Evolutionary conservation across 257 asterid species (phyloP).

Genomic region (Solanum habrochaites): DNA sequence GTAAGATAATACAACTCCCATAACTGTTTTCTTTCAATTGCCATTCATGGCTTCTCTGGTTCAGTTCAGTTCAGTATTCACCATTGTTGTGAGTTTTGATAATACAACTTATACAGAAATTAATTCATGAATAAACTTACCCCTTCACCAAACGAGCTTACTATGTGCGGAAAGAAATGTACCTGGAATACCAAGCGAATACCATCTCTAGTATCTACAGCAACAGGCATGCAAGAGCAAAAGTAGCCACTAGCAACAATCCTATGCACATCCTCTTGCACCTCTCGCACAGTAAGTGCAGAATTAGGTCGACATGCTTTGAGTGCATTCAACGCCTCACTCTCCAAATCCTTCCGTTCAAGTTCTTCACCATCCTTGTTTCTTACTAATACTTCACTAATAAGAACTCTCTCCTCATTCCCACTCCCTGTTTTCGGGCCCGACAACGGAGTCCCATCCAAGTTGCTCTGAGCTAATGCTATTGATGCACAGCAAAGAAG

Average conservation of each 20-base stretch:
- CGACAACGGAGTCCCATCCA: constrained; percentile 23
- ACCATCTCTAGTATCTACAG: constrained; percentile 94
- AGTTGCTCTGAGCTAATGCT: constrained; percentile 16
- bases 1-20: too few species aligned
- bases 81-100: too few species aligned
- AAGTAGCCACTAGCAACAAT: constrained; percentile 85
- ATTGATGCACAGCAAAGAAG: constrained; percentile 65
- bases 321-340: constrained; percentile 70
- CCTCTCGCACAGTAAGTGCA: constrained; percentile 85
- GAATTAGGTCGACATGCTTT: constrained; percentile 86
- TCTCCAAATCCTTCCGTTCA: constrained; percentile 83
- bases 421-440: constrained; percentile 19
- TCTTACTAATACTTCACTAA: constrained; percentile 85
- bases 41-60: too few species aligned
- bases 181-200: constrained; percentile 92
- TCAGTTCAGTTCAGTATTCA: too few species aligned
- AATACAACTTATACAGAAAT: not conserved
- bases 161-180: not conserved
- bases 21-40: too few species aligned
- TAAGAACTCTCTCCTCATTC: constrained; percentile 83
- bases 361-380: constrained; percentile 93
- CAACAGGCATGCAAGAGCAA: constrained; percentile 89
- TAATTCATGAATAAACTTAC: not conserved
- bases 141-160: not conserved
- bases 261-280: constrained; percentile 93